A percentile compares a stretch with the other conserved stretches of the same genome.
Conservation (phyloP, 257 asterid species). For the Solanum pimpinellifolium region DNA sequence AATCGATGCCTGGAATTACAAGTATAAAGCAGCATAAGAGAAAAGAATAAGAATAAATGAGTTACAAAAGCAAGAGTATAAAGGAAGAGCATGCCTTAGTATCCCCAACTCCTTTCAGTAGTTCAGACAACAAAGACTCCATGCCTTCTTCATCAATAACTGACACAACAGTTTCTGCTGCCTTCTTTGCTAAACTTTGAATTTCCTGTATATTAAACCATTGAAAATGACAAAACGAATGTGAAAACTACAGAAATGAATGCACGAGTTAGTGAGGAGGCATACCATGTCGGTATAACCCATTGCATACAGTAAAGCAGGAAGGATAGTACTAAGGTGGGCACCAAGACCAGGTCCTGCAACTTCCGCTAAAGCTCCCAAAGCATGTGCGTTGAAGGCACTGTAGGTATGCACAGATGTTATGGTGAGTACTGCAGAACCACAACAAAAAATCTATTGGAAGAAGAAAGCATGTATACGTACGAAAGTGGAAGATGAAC, state of each 20-base stretch:
- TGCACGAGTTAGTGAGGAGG: not conserved
- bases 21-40: conserved; percentile 8
- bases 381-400: conserved; percentile 96
- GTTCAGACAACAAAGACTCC: conserved; percentile 72
- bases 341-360: conserved; percentile 95
- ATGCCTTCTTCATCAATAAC: conserved; percentile 92
- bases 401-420: conserved; percentile 30
- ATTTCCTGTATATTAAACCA: conserved; percentile 34
- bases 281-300: conserved; percentile 61
- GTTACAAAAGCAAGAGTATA: not conserved
- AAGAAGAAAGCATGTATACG: conserved; percentile 19
- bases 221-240: not conserved
- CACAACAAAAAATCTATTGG: not conserved
- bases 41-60: not conserved
- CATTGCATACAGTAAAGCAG: conserved; percentile 82
- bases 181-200: conserved; percentile 58
- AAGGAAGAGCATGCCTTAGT: conserved; percentile 46
- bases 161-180: conserved; percentile 92
- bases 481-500: conserved; percentile 91
- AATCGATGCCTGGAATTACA: conserved; percentile 58
- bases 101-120: conserved; percentile 81
- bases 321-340: conserved; percentile 84
- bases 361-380: conserved; percentile 97
- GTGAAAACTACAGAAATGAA: not conserved
- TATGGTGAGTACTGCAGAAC: not conserved